These are phyloP conservation scores for Sporothrix pallida DNA, from an alignment of 2,329 filamentous ascomycete genomes.

Conservation along the genomic window DNA sequence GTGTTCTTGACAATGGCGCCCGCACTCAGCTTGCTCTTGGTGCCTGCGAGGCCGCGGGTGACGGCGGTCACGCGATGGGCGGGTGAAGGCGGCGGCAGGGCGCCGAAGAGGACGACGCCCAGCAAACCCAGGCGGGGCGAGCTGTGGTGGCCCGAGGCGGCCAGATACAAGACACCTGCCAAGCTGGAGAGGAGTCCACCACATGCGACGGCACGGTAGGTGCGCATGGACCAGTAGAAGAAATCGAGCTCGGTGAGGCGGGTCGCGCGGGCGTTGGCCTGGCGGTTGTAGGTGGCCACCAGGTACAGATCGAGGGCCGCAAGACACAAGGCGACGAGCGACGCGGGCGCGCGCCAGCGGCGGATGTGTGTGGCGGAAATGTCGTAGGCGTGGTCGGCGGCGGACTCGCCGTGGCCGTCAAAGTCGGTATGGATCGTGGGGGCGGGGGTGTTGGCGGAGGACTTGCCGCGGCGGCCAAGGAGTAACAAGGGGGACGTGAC, in stretches of 20 bases:
- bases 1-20: constrained; percentile 81
- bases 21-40: constrained; percentile 72
- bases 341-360: constrained; percentile 72
- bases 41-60: constrained; percentile 61
- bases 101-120: constrained; percentile 44
- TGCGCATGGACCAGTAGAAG: constrained; percentile 72
- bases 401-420: constrained; percentile 10
- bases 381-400: constrained; percentile 33
- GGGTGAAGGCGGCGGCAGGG: constrained; percentile 65
- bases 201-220: constrained; percentile 67
- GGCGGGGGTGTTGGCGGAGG: constrained; percentile 35
- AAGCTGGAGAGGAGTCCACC: constrained; percentile 68
- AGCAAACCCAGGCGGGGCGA: constrained; percentile 27
- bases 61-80: constrained; percentile 70
- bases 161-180: constrained; percentile 72
- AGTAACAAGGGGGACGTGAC: constrained; percentile 70
- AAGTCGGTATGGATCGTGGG: neutral
- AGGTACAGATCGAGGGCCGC: constrained; percentile 70
- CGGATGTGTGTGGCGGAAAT: constrained; percentile 28
- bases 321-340: constrained; percentile 64
- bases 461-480: constrained; percentile 64
- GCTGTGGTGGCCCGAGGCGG: constrained; percentile 70
- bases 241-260: constrained; percentile 69
- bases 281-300: constrained; percentile 68
- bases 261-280: constrained; percentile 66